Conservation (phyloP, 495 filamentous ascomycete species). For the Hyaloscypha bicolor region DNA sequence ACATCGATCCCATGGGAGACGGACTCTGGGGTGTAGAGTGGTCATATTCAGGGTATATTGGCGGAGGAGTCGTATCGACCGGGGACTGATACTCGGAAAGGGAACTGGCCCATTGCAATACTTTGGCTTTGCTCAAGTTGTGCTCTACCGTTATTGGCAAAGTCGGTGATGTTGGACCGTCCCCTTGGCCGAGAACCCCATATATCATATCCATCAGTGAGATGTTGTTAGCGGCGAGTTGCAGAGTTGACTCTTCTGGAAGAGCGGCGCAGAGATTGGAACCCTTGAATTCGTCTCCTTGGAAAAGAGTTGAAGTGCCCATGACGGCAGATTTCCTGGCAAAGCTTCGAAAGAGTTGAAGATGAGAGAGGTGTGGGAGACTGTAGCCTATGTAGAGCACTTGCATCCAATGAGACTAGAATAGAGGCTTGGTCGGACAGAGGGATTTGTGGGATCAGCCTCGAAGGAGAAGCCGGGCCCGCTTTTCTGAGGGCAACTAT, state of each 20-base stretch:
- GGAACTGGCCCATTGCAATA: conserved; percentile 16
- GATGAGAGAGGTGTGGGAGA: background rate
- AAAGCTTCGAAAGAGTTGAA: background rate
- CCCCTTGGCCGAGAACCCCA: background rate
- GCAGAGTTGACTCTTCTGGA: background rate
- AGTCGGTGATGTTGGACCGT: conserved; percentile 4
- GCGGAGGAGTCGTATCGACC: background rate
- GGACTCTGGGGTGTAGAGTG: background rate
- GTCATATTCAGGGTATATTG: background rate
- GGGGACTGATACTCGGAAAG: conserved; percentile 1
- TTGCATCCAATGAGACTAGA: background rate
- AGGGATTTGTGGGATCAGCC: background rate
- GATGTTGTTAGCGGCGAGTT: background rate
- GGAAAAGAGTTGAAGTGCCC: background rate
- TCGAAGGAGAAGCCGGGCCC: background rate
- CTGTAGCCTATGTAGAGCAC: background rate
- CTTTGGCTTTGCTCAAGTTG: background rate
- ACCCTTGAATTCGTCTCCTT: background rate
- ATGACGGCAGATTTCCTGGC: background rate
- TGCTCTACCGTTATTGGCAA: background rate
- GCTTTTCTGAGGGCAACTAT: background rate
- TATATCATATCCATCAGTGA: conserved; percentile 19
- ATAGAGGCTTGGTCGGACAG: background rate
- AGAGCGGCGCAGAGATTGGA: background rate
- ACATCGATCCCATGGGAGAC: background rate